A percentile compares a stretch with the other conserved stretches of the same genome.
Conservation (phyloP, 306 rosid species). For the Amphicarpaea edgeworthii region DNA sequence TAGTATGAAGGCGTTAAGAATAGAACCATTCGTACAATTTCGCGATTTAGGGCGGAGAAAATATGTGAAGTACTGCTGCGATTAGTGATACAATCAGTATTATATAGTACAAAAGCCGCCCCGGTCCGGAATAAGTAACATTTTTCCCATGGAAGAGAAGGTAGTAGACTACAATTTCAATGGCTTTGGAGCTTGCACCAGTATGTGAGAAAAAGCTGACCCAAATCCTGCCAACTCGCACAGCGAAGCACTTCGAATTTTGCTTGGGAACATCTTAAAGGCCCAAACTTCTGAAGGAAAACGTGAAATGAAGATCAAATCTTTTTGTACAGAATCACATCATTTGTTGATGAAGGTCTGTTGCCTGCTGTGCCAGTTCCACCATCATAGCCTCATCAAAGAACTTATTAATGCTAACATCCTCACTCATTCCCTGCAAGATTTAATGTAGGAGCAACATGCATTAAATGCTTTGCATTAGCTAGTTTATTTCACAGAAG, state of each 20-base stretch:
- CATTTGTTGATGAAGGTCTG: slow-evolving; percentile 98
- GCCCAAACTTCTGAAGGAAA: slow-evolving; percentile 1
- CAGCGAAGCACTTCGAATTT: background rate
- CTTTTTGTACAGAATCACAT: slow-evolving; percentile 54
- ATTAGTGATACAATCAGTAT: slow-evolving; percentile 19
- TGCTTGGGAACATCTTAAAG: slow-evolving; percentile 9
- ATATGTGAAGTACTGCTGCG: slow-evolving; percentile 1
- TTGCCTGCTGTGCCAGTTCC: slow-evolving; percentile 97
- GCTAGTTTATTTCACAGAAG: slow-evolving; percentile 2
- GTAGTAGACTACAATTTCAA: slow-evolving; percentile 12
- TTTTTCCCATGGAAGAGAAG: background rate
- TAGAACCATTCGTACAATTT: slow-evolving; percentile 25
- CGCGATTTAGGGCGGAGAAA: background rate
- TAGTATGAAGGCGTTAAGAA: slow-evolving; percentile 1
- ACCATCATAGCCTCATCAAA: slow-evolving; percentile 99
- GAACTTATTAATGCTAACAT: slow-evolving; percentile 92
- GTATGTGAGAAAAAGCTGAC: background rate
- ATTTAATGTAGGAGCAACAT: slow-evolving; percentile 30
- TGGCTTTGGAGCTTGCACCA: slow-evolving; percentile 25
- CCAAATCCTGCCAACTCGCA: slow-evolving; percentile 19
- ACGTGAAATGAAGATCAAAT: slow-evolving; percentile 14
- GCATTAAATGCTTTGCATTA: slow-evolving; percentile 19
- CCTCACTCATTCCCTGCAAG: slow-evolving; percentile 97
- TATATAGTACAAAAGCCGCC: slow-evolving; percentile 32
- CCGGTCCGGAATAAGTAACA: background rate